Evolutionary conservation across 805 yeast genomes (phyloP).

Genomic region (Candida qinlingensis): DNA sequence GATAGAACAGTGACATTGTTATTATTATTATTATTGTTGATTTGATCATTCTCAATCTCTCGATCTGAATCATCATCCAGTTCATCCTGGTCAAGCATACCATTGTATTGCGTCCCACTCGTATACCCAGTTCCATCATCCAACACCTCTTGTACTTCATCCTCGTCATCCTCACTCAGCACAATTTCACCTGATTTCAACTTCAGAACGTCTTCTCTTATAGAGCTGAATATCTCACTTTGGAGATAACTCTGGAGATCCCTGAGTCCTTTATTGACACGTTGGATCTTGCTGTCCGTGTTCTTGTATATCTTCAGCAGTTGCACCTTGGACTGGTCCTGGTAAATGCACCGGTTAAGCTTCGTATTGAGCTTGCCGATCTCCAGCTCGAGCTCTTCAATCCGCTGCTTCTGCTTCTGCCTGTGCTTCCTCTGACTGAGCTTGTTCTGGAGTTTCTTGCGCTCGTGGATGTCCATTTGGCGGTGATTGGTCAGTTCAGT

Average conservation of each 20-base stretch:
- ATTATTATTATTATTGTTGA: background rate
- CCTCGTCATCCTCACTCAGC: background rate
- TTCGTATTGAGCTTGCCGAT: slow-evolving; percentile 2
- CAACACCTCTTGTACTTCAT: background rate
- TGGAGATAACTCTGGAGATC: slow-evolving; percentile 6
- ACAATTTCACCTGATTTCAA: background rate
- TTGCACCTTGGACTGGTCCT: slow-evolving; percentile 7
- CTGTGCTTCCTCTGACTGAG: slow-evolving; percentile 13
- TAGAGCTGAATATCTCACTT: slow-evolving; percentile 3
- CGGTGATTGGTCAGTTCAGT: background rate
- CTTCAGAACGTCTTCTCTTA: background rate
- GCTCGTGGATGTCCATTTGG: slow-evolving; percentile 7
- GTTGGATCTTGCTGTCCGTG: slow-evolving; percentile 2
- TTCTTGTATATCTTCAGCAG: slow-evolving; percentile 5
- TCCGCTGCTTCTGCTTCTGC: slow-evolving; percentile 12
- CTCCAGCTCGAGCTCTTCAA: slow-evolving; percentile 10
- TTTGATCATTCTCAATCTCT: background rate
- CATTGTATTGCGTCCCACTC: background rate
- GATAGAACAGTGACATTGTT: too few species aligned
- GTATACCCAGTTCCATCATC: background rate
- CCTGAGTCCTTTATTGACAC: background rate
- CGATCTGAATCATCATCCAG: slow-evolving; percentile 1
- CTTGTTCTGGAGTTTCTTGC: slow-evolving; percentile 11
- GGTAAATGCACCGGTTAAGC: slow-evolving; percentile 7
- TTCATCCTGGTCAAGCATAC: background rate